Evolutionary conservation across 345 rosid genomes (phyloP).

Genomic region (Eucalyptus pauciflora): DNA sequence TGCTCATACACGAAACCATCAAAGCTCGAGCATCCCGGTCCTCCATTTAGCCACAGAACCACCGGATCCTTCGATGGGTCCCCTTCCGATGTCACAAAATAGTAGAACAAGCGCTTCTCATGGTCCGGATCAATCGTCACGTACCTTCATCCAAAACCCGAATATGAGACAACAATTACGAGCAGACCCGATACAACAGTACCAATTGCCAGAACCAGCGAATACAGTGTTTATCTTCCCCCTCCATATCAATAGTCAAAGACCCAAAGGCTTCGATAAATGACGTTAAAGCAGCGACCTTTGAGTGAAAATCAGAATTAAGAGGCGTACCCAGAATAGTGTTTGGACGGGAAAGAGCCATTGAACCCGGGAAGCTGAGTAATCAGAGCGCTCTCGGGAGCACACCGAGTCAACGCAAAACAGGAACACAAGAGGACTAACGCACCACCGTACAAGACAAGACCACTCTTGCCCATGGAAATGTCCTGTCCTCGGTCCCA

Average conservation of each 20-base stretch:
- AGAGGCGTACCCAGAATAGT: slow-evolving; percentile 3
- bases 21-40: slow-evolving; percentile 96
- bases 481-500: background rate
- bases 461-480: background rate
- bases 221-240: background rate
- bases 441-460: background rate
- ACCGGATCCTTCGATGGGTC: slow-evolving; percentile 62
- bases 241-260: background rate
- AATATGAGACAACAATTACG: background rate
- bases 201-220: background rate
- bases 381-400: background rate
- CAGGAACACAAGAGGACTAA: background rate
- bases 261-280: background rate
- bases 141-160: slow-evolving; percentile 29
- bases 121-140: slow-evolving; percentile 41
- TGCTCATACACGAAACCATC: slow-evolving; percentile 86
- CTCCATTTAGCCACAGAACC: slow-evolving; percentile 94
- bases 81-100: slow-evolving; percentile 70
- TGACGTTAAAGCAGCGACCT: background rate
- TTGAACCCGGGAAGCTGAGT: slow-evolving; percentile 1
- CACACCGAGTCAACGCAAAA: background rate
- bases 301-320: background rate
- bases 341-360: slow-evolving; percentile 6
- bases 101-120: slow-evolving; percentile 60
- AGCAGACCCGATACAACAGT: background rate